phyloP scores from a whole-genome alignment of 768 basidiomycete species.

The Leucocoprinus sp. region DNA sequence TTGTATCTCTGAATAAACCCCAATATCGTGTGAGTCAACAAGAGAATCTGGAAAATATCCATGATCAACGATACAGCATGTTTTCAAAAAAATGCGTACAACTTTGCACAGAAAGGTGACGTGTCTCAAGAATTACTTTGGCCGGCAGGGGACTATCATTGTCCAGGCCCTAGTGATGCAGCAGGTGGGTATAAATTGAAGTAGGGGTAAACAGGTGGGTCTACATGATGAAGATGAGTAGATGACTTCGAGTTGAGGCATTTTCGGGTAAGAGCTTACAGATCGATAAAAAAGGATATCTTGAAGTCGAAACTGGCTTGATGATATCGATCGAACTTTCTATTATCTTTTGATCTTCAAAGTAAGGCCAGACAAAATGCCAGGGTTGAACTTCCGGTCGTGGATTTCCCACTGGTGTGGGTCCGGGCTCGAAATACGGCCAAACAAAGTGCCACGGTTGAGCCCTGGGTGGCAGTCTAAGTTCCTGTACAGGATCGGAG shows the following conservation, averaged over 20 bases:
- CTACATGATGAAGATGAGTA: constrained; percentile 11
- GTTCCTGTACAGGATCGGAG: constrained; percentile 21
- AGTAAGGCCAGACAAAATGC: constrained; percentile 16
- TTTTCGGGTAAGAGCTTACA: constrained; percentile 16
- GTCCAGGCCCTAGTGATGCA: background rate
- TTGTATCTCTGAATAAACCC: constrained; percentile 8
- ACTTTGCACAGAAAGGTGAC: constrained; percentile 11
- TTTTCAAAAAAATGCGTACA: background rate
- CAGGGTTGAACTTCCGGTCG: constrained; percentile 6
- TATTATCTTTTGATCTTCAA: background rate
- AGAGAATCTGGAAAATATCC: constrained; percentile 8
- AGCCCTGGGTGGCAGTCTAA: constrained; percentile 6
- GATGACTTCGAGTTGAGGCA: background rate
- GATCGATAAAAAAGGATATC: constrained; percentile 13
- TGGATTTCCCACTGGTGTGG: background rate
- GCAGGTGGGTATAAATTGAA: constrained; percentile 12
- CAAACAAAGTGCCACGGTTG: constrained; percentile 12
- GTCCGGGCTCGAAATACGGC: constrained; percentile 8
- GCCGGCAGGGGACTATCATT: background rate
- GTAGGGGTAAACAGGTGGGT: constrained; percentile 16
- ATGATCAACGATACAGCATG: background rate
- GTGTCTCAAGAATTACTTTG: background rate
- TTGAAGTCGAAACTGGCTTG: background rate
- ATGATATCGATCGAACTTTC: background rate
- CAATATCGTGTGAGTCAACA: constrained; percentile 13